These are phyloP conservation scores for Plantago elongata DNA, from an alignment of 257 asterid genomes.

Conservation along the genomic window DNA sequence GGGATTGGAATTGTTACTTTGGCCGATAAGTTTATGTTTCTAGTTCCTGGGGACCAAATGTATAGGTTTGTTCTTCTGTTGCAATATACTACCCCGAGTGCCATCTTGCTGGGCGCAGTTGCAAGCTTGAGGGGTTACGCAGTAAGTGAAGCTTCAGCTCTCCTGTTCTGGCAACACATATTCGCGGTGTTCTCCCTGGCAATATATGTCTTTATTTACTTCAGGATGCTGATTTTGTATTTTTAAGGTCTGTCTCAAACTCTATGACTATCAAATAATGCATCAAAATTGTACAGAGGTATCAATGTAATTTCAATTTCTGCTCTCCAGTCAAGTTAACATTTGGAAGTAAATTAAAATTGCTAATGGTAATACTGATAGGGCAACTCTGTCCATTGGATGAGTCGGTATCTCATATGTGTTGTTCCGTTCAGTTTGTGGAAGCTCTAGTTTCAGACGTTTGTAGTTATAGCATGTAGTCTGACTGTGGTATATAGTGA, in stretches of 20 bases:
- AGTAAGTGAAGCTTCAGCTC: slow-evolving; percentile 81
- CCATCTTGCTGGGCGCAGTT: slow-evolving; percentile 86
- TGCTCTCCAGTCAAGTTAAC: neutral
- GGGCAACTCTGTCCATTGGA: too few relatives aligned
- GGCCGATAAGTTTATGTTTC: slow-evolving; percentile 51
- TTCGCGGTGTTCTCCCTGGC: slow-evolving; percentile 66
- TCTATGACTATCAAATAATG: neutral
- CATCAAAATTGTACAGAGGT: neutral
- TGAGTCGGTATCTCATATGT: too few relatives aligned
- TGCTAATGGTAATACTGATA: too few relatives aligned
- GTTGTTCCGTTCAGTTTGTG: too few relatives aligned
- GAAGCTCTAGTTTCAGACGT: too few relatives aligned
- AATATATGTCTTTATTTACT: slow-evolving; percentile 54
- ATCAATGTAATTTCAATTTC: neutral
- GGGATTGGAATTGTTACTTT: slow-evolving; percentile 56
- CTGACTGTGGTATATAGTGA: too few relatives aligned
- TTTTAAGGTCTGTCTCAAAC: slow-evolving; percentile 26
- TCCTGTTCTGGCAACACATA: slow-evolving; percentile 90
- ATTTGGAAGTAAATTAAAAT: too few relatives aligned
- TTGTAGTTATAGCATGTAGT: too few relatives aligned
- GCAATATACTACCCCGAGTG: slow-evolving; percentile 87
- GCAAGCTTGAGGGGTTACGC: slow-evolving; percentile 90
- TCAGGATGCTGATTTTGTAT: slow-evolving; percentile 49
- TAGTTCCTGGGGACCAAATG: slow-evolving; percentile 66
- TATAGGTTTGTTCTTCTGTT: slow-evolving; percentile 71